Evolutionary conservation across 495 filamentous ascomycete genomes (phyloP), one percentile per base, ranked within the genome.

Genomic region (Peziza echinospora): DNA sequence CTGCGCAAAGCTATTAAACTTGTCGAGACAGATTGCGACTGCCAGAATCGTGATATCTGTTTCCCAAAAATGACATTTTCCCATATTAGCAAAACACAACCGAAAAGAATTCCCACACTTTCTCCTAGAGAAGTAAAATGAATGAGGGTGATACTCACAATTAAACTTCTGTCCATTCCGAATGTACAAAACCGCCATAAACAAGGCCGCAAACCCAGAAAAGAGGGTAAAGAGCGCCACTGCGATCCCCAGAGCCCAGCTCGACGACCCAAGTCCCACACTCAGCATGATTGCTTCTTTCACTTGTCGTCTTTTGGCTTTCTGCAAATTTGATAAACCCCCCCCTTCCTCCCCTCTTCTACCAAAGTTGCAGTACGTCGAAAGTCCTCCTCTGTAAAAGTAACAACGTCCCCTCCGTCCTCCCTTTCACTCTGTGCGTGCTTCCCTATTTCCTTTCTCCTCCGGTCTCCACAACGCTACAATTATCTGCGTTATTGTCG

Each of bases 211-310:
- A 5, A 53, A 24, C 9, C 48, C 48, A 9, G 51, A 53, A 40
- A 47, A 50, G 19, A 53, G 43, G 5, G 51, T 51, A 45, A 53
- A 53, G 26, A 44, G 30, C 19, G 51, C 51, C 40, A 51, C 48
- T n/a, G 23, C 22, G 16, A 53, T 53, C 28, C 51, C 51, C 19
- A 53, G 51, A 53, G 48, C 48, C 51, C 45, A 53, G 48, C 51
- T 51, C 51, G 48, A 51, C 41, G 48, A 21, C 45, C 48, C 48
- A 40, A 53, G 48, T 9, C 44, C 44, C 25, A 48, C 44, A 47
- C 47, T 26, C 51, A 53, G 44, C 26, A 8, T 34, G n/a, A 34
- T 8, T 8, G n/a, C 8, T 8, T n/a, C 8, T 8, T 34, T 34
- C 26, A 8, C n/a, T 34, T 34, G n/a, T 34, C n/a, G 26, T n/a